Evolutionary conservation across 2,329 filamentous ascomycete species (phyloP).

Genomic region (Celoporthe dispersa): DNA sequence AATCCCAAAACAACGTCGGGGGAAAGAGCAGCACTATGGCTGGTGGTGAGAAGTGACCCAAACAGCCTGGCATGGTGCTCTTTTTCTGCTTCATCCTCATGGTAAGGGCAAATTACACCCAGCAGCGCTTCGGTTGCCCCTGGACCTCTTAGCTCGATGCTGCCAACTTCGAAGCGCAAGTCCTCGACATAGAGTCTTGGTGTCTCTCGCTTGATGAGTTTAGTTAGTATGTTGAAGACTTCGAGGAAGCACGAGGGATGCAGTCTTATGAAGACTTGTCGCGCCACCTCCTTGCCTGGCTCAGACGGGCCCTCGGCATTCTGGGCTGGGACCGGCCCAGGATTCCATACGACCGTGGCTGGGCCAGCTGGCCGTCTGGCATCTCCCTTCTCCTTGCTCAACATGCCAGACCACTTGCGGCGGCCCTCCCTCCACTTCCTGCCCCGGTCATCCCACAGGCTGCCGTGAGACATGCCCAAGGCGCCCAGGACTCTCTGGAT

Average conservation of each 20-base stretch:
- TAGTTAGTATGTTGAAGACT: constrained; percentile 66
- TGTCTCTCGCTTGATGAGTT: constrained; percentile 61
- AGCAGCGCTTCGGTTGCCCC: constrained; percentile 79
- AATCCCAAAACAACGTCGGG: constrained; percentile 73
- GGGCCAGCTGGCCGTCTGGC: constrained; percentile 67
- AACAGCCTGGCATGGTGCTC: constrained; percentile 55
- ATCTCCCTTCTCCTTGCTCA: constrained; percentile 60
- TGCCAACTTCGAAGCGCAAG: constrained; percentile 68
- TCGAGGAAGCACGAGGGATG: constrained; percentile 82
- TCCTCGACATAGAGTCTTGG: constrained; percentile 69
- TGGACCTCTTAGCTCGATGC: constrained; percentile 65
- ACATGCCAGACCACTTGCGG: constrained; percentile 52
- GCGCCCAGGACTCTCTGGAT: constrained; percentile 69
- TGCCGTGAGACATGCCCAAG: constrained; percentile 64
- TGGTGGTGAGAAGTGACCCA: constrained; percentile 58
- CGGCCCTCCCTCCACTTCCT: constrained; percentile 69
- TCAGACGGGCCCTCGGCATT: constrained; percentile 23
- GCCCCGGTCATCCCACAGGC: constrained; percentile 66
- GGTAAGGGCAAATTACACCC: constrained; percentile 64
- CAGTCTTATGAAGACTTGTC: constrained; percentile 69
- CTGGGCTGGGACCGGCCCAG: constrained; percentile 38
- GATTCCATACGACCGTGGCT: constrained; percentile 77
- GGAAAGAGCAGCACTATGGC: constrained; percentile 73
- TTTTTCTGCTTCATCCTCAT: constrained; percentile 38
- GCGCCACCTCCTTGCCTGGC: constrained; percentile 31